Evolutionary conservation across 768 basidiomycete genomes (phyloP), one percentile per base, ranked within the genome.

Genomic region (Trametes elegans): DNA sequence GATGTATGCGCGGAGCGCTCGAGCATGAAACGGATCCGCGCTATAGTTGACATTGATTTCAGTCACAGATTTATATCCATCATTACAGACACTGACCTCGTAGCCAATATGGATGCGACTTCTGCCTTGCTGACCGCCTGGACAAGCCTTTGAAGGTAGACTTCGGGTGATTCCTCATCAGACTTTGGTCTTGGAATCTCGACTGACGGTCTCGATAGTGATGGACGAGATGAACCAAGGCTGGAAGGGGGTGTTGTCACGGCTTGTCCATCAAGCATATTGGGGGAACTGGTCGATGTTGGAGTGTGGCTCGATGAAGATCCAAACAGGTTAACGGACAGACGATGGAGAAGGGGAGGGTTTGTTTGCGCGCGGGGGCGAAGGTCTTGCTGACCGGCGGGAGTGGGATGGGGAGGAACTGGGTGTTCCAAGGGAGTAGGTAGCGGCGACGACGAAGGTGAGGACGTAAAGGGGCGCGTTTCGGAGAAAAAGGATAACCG

Each of bases 41-140:
- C 95, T 97, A 58, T 27, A 38, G 14, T 56, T 9, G 7, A 29
- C 3, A 19, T 53, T 26, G 45, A 35, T 9, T 21, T 9, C 26
- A 16, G 21, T 38, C 32, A 49, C 8, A 40, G n/a, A 44, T 5
- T 38, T 21, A 21, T 42, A 35, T 41, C 13, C 32, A 62, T 31
- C 23, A 6, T 9, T 8, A 35, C 9, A 24, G 5, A 32, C 11
- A 62, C 71, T 60, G 70, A 94, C 94, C 83, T 90, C 14, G 89
- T 83, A 28, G 95, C 93, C 23, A 98, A 70, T 13, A 93, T 80
- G 19, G 80, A 79, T 0, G 89, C 88, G 35, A 98, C 75, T 63
- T 97, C 94, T 1, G 84, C 80, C 66, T 90, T 88, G 61, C 78
- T 83, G 9, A 93, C 83, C 29, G 79, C 78, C 16, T 79, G 71